phyloP scores from a whole-genome alignment of 179 eudicot species.

The Silene noctiflora region DNA sequence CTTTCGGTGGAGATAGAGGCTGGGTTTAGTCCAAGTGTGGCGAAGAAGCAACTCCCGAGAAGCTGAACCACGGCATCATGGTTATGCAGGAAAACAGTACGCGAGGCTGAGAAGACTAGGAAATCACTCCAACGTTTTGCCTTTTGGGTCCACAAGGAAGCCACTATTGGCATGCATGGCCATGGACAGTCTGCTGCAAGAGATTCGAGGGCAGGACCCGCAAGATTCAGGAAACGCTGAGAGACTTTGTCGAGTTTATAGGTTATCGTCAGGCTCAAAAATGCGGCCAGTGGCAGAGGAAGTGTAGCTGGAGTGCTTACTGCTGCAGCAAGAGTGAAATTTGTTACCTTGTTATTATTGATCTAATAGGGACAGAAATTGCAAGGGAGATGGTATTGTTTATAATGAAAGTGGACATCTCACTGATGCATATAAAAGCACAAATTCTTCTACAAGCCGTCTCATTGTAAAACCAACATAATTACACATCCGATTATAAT shows the following conservation, averaged over 20 bases:
- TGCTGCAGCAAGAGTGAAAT: slow-evolving; percentile 35
- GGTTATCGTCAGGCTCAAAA: slow-evolving; percentile 94
- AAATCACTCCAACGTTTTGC: slow-evolving; percentile 93
- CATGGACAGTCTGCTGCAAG: slow-evolving; percentile 99
- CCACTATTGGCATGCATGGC: slow-evolving; percentile 99
- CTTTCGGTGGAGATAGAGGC: slow-evolving; percentile 51
- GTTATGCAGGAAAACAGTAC: slow-evolving; percentile 92
- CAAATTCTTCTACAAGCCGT: neutral
- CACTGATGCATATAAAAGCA: neutral
- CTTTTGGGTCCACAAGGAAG: slow-evolving; percentile 96
- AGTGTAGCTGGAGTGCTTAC: slow-evolving; percentile 75
- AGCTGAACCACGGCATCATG: slow-evolving; percentile 87
- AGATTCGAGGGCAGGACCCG: slow-evolving; percentile 93
- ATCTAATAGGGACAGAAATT: neutral
- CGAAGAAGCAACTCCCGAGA: slow-evolving; percentile 73
- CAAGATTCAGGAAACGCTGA: slow-evolving; percentile 86
- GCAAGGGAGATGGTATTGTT: neutral
- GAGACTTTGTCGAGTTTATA: slow-evolving; percentile 90
- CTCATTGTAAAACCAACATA: too few species aligned
- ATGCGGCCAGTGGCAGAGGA: slow-evolving; percentile 97
- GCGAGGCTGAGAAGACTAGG: slow-evolving; percentile 82
- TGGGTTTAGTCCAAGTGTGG: slow-evolving; percentile 58
- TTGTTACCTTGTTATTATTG: neutral
- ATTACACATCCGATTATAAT: too few species aligned
- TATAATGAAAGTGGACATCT: neutral